A percentile compares a stretch with the other conserved stretches of the same genome.
phyloP scores from a whole-genome alignment of 1,284 basidiomycete species.

The Boletellus deceptivus region DNA sequence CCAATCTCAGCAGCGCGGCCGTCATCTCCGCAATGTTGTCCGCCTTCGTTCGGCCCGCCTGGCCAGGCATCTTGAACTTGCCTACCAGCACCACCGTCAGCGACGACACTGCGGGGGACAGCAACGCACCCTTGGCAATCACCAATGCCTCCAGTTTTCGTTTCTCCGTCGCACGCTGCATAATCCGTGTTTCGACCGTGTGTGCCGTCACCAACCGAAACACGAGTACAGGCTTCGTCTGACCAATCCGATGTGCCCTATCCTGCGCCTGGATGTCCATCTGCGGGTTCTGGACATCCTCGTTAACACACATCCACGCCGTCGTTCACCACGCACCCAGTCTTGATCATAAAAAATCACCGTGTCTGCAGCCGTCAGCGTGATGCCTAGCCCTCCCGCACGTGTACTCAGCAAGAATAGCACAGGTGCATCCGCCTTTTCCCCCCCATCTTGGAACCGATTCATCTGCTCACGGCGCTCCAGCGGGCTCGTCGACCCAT shows the following conservation, averaged over 20 bases:
- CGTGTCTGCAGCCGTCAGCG: constrained; percentile 90
- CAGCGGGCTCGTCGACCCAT: constrained; percentile 78
- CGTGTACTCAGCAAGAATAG: constrained; percentile 92
- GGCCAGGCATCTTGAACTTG: constrained; percentile 73
- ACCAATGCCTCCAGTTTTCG: constrained; percentile 90
- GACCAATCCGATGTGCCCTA: constrained; percentile 93
- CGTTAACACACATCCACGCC: constrained; percentile 2
- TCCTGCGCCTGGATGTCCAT: constrained; percentile 97
- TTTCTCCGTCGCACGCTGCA: constrained; percentile 87
- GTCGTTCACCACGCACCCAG: constrained; percentile 57
- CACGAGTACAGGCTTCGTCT: constrained; percentile 84
- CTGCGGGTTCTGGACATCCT: constrained; percentile 79
- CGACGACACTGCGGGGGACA: not conserved
- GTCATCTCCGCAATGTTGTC: constrained; percentile 81
- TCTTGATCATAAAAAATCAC: constrained; percentile 96
- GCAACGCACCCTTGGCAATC: constrained; percentile 76
- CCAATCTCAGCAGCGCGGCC: constrained; percentile 74
- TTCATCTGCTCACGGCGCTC: constrained; percentile 85
- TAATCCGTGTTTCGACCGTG: constrained; percentile 90
- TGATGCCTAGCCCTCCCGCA: constrained; percentile 90
- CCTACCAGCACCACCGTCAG: constrained; percentile 38
- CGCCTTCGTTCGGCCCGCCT: constrained; percentile 44
- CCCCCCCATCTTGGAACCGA: constrained; percentile 76
- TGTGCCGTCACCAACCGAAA: constrained; percentile 86
- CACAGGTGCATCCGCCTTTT: constrained; percentile 62